phyloP scores from a whole-genome alignment of 306 rosid genomes.

The Cicer cuneatum region DNA sequence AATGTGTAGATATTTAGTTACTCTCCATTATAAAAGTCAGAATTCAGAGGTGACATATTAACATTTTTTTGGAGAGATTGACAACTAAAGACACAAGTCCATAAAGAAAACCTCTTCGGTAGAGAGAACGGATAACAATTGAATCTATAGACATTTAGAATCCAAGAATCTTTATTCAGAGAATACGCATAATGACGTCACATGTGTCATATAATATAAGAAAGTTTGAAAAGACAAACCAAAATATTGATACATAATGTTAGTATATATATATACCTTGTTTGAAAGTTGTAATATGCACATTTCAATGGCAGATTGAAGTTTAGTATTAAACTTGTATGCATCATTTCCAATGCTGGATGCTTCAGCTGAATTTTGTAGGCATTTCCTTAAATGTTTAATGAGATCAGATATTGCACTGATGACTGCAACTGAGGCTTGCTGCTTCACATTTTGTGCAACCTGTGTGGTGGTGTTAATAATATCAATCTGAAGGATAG shows the following conservation, averaged over 20 bases:
- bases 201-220: constrained; percentile 14
- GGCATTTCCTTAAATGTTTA: constrained; percentile 83
- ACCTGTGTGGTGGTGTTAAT: constrained; percentile 69
- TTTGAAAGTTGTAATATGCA: constrained; percentile 77
- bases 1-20: constrained; percentile 27
- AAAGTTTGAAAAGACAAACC: constrained; percentile 29
- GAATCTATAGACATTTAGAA: constrained; percentile 30
- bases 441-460: constrained; percentile 72
- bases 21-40: constrained; percentile 6
- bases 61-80: constrained; percentile 15
- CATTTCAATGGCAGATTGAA: constrained; percentile 73
- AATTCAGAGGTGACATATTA: constrained; percentile 29
- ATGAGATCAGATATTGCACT: constrained; percentile 90
- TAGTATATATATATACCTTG: constrained; percentile 60
- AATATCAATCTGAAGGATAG: constrained; percentile 70
- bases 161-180: constrained; percentile 16
- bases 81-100: constrained; percentile 14
- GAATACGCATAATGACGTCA: constrained; percentile 15
- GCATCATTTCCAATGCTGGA: constrained; percentile 51
- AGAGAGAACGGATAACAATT: constrained; percentile 20
- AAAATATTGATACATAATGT: constrained; percentile 30
- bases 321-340: constrained; percentile 61
- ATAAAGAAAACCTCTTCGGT: constrained; percentile 19
- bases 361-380: constrained; percentile 72
- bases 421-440: constrained; percentile 67